Base-by-base conservation (phyloP, 2,329 filamentous ascomycete genomes). In the Alternaria atra region DNA sequence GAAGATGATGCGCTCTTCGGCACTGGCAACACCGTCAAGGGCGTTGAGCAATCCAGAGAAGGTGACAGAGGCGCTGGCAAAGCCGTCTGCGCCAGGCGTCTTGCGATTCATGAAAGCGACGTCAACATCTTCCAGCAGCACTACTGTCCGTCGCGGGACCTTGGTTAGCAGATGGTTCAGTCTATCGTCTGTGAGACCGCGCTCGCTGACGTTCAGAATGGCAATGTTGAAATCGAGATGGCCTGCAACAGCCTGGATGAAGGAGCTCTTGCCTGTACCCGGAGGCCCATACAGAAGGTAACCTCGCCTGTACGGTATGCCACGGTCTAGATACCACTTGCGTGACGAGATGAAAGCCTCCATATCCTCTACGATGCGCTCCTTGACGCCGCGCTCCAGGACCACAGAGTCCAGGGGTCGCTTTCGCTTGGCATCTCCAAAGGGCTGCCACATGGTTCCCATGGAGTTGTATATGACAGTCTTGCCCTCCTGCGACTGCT, bases 211-310 rank as follows among this genome's bases (percentile, higher is more conserved):
- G 70, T 97, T 97, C 67, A 97, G 84, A 81, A 97, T 94, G 53
- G 94, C 93, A 69, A 97, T 95, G 70, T 92, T 92, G 77, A 94
- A 97, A 76, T 97, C 92, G 58, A 97, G 80, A 73, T 95, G 90
- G n/a, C 93, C 94, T 0, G 95, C 95, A 42, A 99, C 82, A 0
- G 95, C 94, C 79, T 97, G 93, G 64, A 99, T 97, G 70, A 99
- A 98, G 0, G 93, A 97, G 62, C 91, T 97, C 82, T 97, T 98
- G 35, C 93, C 96, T 42, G 91, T 97, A 0, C 94, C 94, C 0
- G 94, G 94, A 4, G 94, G 93, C 0, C 94, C 94, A 72, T 95
- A 93, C 0, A 97, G 85, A 7, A 97, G 84, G 74, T 97, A 97
- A 0, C 94, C 94, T 58, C 94, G 85, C 17, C 94, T 88, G 73